Conservation (phyloP, 2,329 filamentous ascomycete genomes). For the Trichoderma koningii region DNA sequence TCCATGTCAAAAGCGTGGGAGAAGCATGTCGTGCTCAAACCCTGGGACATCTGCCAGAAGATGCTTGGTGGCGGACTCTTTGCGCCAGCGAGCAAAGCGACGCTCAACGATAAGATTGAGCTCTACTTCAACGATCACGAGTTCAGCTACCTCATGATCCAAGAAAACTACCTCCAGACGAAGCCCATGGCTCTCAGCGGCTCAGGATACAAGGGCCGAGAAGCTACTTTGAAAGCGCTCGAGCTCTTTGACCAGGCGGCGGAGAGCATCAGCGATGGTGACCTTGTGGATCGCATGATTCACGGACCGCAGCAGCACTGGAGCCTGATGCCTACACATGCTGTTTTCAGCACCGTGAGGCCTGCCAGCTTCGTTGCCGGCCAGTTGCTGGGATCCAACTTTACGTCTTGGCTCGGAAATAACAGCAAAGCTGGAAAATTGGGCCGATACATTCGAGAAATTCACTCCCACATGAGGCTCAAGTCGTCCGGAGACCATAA, state of each 20-base stretch:
- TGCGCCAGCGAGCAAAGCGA: conserved; percentile 76
- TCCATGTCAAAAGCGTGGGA: conserved; percentile 98
- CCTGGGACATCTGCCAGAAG: conserved; percentile 96
- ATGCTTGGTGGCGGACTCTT: conserved; percentile 89
- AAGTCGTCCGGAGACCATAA: conserved; percentile 87
- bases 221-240: conserved; percentile 77
- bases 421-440: conserved; percentile 85
- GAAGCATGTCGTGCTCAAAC: conserved; percentile 94
- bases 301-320: conserved; percentile 97
- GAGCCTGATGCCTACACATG: conserved; percentile 96
- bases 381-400: conserved; percentile 71
- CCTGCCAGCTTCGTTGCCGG: conserved; percentile 87
- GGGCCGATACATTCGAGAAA: conserved; percentile 81
- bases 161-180: conserved; percentile 93
- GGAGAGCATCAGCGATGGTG: conserved; percentile 95
- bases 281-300: conserved; percentile 96
- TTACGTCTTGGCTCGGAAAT: conserved; percentile 92
- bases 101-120: conserved; percentile 96
- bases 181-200: conserved; percentile 67
- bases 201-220: conserved; percentile 59
- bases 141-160: conserved; percentile 95
- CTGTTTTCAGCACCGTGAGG: conserved; percentile 89
- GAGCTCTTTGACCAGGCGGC: conserved; percentile 86
- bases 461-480: conserved; percentile 96
- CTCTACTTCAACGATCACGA: conserved; percentile 99